These are phyloP conservation scores for Lasiodiplodia sp. DNA, from an alignment of 2,329 filamentous ascomycete genomes.

Conservation along the genomic window DNA sequence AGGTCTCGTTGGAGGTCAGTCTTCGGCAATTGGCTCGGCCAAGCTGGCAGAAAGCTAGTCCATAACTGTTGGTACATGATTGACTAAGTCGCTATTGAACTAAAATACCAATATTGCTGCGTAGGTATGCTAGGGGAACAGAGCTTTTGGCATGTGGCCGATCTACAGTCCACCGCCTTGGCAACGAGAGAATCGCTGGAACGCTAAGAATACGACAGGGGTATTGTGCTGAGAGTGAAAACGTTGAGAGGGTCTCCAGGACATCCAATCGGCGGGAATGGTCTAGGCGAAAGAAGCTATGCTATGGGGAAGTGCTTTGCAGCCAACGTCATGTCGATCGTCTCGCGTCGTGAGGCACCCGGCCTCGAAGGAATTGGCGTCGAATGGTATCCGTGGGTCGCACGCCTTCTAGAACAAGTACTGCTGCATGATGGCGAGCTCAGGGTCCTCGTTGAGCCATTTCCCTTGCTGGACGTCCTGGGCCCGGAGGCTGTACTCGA, in stretches of 20 bases:
- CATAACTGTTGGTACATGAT: not conserved
- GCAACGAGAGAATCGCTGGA: constrained; percentile 10
- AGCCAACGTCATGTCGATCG: constrained; percentile 16
- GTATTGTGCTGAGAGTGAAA: constrained; percentile 23
- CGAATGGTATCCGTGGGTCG: not conserved
- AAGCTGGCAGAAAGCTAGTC: not conserved
- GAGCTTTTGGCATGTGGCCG: constrained; percentile 10
- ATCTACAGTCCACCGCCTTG: not conserved
- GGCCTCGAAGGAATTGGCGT: not conserved
- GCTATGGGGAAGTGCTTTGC: not conserved
- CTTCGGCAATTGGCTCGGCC: not conserved
- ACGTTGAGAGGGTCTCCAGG: constrained; percentile 13
- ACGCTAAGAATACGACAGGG: constrained; percentile 24
- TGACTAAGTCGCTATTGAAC: not conserved
- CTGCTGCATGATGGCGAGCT: constrained; percentile 58
- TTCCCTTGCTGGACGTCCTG: constrained; percentile 65
- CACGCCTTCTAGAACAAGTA: not conserved
- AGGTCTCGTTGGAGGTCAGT: not conserved
- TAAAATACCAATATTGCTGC: not conserved
- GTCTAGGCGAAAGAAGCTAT: constrained; percentile 3
- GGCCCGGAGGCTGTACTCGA: constrained; percentile 62
- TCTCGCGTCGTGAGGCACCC: constrained; percentile 20
- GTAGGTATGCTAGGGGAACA: not conserved
- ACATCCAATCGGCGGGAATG: constrained; percentile 23
- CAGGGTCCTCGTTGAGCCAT: constrained; percentile 68